Evolutionary conservation across 202 grass and related monocot genomes (phyloP).

Genomic region (Carex arenaria): DNA sequence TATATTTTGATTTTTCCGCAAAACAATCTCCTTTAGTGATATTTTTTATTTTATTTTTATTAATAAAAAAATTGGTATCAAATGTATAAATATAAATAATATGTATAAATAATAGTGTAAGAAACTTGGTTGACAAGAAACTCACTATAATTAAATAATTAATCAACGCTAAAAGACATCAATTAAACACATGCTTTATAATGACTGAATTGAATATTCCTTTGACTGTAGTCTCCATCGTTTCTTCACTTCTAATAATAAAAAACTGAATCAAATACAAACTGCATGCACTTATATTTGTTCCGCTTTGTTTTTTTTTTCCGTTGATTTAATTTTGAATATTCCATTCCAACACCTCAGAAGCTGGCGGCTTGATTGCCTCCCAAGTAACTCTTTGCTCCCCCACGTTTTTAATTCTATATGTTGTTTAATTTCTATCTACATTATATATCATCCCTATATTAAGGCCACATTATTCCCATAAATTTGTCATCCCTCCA

Average conservation of each 20-base stretch:
- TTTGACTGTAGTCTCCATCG: neutral
- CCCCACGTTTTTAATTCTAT: neutral
- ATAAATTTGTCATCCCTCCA: neutral
- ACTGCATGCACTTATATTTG: neutral
- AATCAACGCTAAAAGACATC: neutral
- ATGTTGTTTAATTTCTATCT: neutral
- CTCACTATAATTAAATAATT: neutral
- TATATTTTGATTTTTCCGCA: too few relatives aligned
- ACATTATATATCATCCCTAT: neutral
- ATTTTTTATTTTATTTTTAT: too few relatives aligned
- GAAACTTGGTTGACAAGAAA: neutral
- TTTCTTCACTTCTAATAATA: neutral
- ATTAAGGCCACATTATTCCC: neutral
- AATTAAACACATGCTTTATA: neutral
- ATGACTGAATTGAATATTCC: neutral
- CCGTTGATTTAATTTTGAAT: neutral
- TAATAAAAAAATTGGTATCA: too few relatives aligned
- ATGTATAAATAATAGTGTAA: neutral
- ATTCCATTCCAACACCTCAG: neutral
- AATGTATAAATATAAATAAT: too few relatives aligned
- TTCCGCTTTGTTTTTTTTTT: neutral
- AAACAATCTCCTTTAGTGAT: too few relatives aligned
- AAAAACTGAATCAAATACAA: too few relatives aligned
- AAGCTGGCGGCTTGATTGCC: neutral
- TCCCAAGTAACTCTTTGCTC: neutral